Evolutionary conservation across 139 green algal species (phyloP), one percentile per base, ranked within the genome.

Genomic region (Ulvella scutata): DNA sequence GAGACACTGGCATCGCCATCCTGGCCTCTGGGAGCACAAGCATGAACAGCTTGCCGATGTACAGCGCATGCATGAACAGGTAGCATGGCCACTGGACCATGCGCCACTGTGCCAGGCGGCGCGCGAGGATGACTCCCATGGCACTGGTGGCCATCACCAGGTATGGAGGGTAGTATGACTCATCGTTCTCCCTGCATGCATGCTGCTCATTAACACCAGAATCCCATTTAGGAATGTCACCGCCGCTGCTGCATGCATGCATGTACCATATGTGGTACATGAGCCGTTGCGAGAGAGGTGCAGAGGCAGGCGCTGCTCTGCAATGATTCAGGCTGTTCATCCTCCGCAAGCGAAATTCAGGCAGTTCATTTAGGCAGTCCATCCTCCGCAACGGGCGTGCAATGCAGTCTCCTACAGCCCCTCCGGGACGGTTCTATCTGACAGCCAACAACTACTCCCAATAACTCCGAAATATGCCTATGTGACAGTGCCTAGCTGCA

Each of bases 41-140:
- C 89, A 97, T 92, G 20, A 85, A 37, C 1, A 94, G 81, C 82
- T 98, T 98, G 37, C 88, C 83, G 9, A 59, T 37, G 79, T 96
- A 96, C 10, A 93, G 37, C 38, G 83, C 92, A 61, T 89, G 77
- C 61, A 92, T 79, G 51, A 67, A 67, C 21, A 80, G 21, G 75
- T 82, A 88, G 39, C 76, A 33, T 4, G 62, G 43, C 62, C 67
- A 20, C 87, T 43, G 35, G 10, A 33, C 3, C 61, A 76, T 1
- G 39, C 38, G 0, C 35, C 29, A 79, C 74, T 77, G 75, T 88
- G 26, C 37, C 38, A 85, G 73, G 20, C 67, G 59, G 17, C 38
- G 72, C 17, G 79, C 83, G 2, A 87, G 74, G 34, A 80, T 75
- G 6, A 94, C 60, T 44, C 92, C 94, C n/a, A 90, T 36, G 0